Evolutionary conservation across 768 basidiomycete genomes (phyloP), one percentile per base, ranked within the genome.

Genomic region (Hortiboletus campestris): DNA sequence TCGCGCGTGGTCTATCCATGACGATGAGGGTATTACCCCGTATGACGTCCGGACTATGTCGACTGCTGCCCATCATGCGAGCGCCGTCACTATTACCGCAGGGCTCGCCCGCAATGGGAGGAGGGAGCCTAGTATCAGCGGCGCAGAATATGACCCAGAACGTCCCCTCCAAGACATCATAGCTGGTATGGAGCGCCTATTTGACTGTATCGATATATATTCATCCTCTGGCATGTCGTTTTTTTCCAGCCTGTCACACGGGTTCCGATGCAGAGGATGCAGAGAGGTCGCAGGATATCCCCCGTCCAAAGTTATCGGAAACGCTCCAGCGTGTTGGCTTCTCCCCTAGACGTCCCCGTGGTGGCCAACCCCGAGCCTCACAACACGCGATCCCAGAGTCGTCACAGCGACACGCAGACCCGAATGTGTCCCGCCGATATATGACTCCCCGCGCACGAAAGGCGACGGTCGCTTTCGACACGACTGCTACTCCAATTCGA

Each of bases 1-100:
- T 25, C 81, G 81, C 55, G 77, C 77, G 1, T 86, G 83, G 84
- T 83, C 83, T 20, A 81, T 82, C 63, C 78, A 88, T 47, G 78
- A 82, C 52, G 86, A 89, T 5, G 86, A 88, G 13, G 86, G 84
- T 19, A 73, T 86, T 32, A 77, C 80, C 59, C 86, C 87, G 0
- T 89, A 84, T 60, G 81, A 79, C 39, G 84, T 81, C 20, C 83
- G 85, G 55, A 89, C 88, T 0, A 70, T 91, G 55, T 94, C 91
- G 0, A 95, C 94, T 0, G 84, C 84, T 10, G 91, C 86, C 1
- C 94, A 97, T 70, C 94, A 97, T 72, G 93, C 91, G 25, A 91
- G 88, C 59, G 91, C 84, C 3, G 76, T 96, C 49, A 96, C 94
- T 0, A 78, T 97, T 17, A 89, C 82, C 49, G 91, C 92, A 4